Percentiles rank a stretch among this genome's conserved stretches.
These are phyloP conservation scores for Suillus fuscotomentosus DNA, from an alignment of 768 basidiomycete genomes.

Conservation along the genomic window DNA sequence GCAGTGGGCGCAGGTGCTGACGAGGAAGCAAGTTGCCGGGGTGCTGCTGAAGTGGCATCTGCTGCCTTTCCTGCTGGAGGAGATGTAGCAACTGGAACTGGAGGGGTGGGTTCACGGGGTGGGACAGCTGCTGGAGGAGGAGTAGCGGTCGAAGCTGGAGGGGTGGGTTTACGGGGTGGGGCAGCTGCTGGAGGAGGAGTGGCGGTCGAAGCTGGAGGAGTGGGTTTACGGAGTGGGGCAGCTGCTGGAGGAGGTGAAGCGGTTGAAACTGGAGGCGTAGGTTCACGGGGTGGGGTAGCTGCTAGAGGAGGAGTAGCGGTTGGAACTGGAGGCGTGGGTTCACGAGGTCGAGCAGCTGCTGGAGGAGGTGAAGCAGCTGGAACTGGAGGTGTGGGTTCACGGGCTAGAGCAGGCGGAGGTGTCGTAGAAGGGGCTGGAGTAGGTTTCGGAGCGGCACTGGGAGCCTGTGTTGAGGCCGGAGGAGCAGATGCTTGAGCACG, in stretches of 20 bases:
- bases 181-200: too few species aligned
- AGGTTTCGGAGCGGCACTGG: conserved; percentile 8
- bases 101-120: too few species aligned
- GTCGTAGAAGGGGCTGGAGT: conserved; percentile 10
- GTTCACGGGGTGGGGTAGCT: too few species aligned
- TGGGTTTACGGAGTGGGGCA: conserved; percentile 3
- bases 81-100: background rate
- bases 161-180: too few species aligned
- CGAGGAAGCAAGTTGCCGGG: conserved; percentile 4
- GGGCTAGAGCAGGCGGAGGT: conserved; percentile 14
- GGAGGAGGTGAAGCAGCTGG: background rate
- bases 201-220: background rate
- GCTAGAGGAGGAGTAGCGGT: conserved; percentile 1
- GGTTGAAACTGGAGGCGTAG: too few species aligned
- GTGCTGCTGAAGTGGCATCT: background rate
- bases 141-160: too few species aligned
- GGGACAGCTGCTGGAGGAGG: too few species aligned
- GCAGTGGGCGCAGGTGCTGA: conserved; percentile 10
- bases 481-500: background rate
- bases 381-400: background rate
- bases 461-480: conserved; percentile 3
- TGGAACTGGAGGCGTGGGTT: too few species aligned
- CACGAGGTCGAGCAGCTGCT: background rate
- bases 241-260: too few species aligned
- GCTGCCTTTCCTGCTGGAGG: conserved; percentile 2